Percentiles rank a stretch among this genome's conserved stretches.
Evolutionary conservation across 768 basidiomycete species (phyloP).

Genomic region (Pisolithus marmoratus): DNA sequence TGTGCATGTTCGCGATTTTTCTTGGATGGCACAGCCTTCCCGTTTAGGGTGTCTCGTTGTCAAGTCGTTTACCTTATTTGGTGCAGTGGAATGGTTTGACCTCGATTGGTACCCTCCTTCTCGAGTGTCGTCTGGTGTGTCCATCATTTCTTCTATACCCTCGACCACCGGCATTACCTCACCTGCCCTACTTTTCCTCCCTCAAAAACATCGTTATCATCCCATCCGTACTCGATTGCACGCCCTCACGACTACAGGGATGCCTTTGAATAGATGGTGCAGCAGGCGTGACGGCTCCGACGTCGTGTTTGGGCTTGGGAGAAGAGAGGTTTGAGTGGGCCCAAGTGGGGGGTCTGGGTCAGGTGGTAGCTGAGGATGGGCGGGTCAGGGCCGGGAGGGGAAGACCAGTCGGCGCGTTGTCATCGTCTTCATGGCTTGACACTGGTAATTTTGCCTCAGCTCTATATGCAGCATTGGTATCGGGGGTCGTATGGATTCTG

Average conservation of each 20-base stretch:
- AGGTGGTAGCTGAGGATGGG: too few relatives aligned
- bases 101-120: too few relatives aligned
- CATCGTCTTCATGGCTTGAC: constrained; percentile 15
- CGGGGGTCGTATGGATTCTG: too few relatives aligned
- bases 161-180: constrained; percentile 17
- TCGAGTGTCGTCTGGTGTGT: too few relatives aligned
- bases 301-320: constrained; percentile 10
- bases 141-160: constrained; percentile 26
- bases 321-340: constrained; percentile 30
- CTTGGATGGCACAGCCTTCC: too few relatives aligned
- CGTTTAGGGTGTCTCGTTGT: too few relatives aligned
- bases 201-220: constrained; percentile 25
- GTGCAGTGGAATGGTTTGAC: too few relatives aligned
- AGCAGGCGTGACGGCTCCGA: constrained; percentile 16
- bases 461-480: neutral
- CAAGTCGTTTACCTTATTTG: too few relatives aligned
- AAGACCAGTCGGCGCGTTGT: constrained; percentile 3
- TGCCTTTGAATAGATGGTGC: constrained; percentile 26
- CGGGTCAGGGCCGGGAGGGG: constrained; percentile 1
- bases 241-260: neutral
- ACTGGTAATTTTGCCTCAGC: neutral
- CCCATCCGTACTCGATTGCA: constrained; percentile 29
- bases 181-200: constrained; percentile 5
- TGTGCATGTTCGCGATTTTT: too few relatives aligned
- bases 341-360: too few relatives aligned